These are phyloP conservation scores for Poronia punctata DNA, from an alignment of 495 filamentous ascomycete species.

Conservation along the genomic window DNA sequence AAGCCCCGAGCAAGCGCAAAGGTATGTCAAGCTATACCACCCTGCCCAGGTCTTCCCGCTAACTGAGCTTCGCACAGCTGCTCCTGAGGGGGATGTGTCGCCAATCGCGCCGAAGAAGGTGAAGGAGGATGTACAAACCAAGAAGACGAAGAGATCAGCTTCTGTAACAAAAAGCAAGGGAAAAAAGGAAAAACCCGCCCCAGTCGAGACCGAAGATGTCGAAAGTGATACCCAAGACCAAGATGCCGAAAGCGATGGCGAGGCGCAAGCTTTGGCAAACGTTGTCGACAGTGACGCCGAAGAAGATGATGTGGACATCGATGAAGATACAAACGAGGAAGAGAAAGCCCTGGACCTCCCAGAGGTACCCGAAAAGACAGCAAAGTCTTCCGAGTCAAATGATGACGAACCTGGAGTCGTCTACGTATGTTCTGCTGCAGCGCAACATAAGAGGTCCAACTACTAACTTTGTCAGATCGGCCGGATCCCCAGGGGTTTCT, in stretches of 20 bases:
- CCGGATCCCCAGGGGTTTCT: slow-evolving; percentile 59
- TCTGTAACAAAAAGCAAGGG: slow-evolving; percentile 11
- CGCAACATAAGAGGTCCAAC: slow-evolving; percentile 11
- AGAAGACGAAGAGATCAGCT: slow-evolving; percentile 8
- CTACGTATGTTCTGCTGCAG: slow-evolving; percentile 47
- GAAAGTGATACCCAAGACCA: slow-evolving; percentile 34
- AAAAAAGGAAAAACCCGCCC: slow-evolving; percentile 24
- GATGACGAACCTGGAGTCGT: slow-evolving; percentile 65
- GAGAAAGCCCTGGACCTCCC: slow-evolving; percentile 44
- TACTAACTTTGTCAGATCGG: slow-evolving; percentile 11
- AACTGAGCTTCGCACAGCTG: background rate
- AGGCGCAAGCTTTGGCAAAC: slow-evolving; percentile 56
- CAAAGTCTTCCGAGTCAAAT: slow-evolving; percentile 38
- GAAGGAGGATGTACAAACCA: slow-evolving; percentile 19
- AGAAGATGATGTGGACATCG: slow-evolving; percentile 47
- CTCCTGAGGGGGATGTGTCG: slow-evolving; percentile 36
- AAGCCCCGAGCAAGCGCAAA: slow-evolving; percentile 48
- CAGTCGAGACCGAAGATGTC: slow-evolving; percentile 24
- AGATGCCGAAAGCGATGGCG: slow-evolving; percentile 32
- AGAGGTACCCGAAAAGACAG: slow-evolving; percentile 55
- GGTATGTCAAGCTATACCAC: slow-evolving; percentile 23
- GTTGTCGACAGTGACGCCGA: slow-evolving; percentile 77
- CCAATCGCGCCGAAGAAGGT: slow-evolving; percentile 28
- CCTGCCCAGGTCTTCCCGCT: background rate
- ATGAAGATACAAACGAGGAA: slow-evolving; percentile 47